These are phyloP conservation scores for Lachancea mirantina DNA, from an alignment of 805 yeast species.

Conservation along the genomic window DNA sequence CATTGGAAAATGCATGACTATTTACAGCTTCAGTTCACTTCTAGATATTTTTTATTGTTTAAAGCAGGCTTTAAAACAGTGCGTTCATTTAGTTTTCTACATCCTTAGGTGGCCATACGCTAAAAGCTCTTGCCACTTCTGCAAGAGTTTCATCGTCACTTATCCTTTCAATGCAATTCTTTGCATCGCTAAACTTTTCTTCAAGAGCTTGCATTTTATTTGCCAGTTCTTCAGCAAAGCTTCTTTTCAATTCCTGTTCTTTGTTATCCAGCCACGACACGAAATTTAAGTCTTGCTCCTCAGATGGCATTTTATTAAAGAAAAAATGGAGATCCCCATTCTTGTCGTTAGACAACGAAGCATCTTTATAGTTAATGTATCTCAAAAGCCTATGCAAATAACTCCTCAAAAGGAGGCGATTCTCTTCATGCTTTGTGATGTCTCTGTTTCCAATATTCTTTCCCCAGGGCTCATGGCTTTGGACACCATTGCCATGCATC, in stretches of 20 bases:
- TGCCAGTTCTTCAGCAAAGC: slow-evolving; percentile 42
- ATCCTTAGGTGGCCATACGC: neutral
- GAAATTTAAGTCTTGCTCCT: slow-evolving; percentile 63
- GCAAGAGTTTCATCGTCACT: slow-evolving; percentile 15
- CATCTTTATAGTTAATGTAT: slow-evolving; percentile 23
- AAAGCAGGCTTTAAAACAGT: slow-evolving; percentile 3
- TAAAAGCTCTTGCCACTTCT: slow-evolving; percentile 11
- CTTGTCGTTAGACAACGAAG: slow-evolving; percentile 41
- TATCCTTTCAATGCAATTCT: slow-evolving; percentile 8
- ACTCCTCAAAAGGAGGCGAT: slow-evolving; percentile 13
- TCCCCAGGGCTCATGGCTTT: too few species aligned
- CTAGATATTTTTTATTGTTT: neutral
- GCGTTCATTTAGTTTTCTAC: neutral
- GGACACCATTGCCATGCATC: too few species aligned
- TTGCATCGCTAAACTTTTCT: slow-evolving; percentile 15
- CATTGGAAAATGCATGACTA: slow-evolving; percentile 12
- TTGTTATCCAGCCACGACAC: slow-evolving; percentile 57
- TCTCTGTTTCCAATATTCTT: too few species aligned
- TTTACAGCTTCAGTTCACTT: slow-evolving; percentile 2
- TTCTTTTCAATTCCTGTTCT: slow-evolving; percentile 40
- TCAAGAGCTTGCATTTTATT: slow-evolving; percentile 42
- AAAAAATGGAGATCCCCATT: slow-evolving; percentile 61
- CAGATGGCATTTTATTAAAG: slow-evolving; percentile 60
- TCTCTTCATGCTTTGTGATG: too few species aligned
- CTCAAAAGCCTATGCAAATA: slow-evolving; percentile 23